Evolutionary conservation across 2,329 filamentous ascomycete species (phyloP), one percentile per base, ranked within the genome.

Genomic region (Alternaria atra): DNA sequence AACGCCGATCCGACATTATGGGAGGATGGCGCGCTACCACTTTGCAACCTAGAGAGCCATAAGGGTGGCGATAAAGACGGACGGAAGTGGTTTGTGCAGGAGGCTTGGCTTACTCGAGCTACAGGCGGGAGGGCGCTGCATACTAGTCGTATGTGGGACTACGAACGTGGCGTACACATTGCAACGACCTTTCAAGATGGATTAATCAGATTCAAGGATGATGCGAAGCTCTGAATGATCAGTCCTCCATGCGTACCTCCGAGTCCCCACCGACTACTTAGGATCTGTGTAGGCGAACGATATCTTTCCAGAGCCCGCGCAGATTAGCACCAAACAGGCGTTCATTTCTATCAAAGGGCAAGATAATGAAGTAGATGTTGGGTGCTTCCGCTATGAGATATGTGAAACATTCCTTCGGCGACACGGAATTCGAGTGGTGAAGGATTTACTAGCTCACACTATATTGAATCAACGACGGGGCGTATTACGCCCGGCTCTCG

Each of bases 161-260:
- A 72, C 57, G 61, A 69, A 20, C 64, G 46, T 13, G 74, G 74
- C 7, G 60, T 68, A 27, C 76, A 77, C 59, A 61, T 77, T 52
- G 75, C 75, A 9, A 77, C 66, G 20, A 76, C 70, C 12, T 71
- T 73, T 17, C 76, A 78, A 35, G 75, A 78, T 64, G 75, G 74
- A 2, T 20, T 77, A 46, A 58, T 77, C 10, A 63, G 72, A 32
- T 72, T 77, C 37, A 65, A 60, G 23, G 23, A 29, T 6, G 50
- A 48, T 48, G 46, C 30, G 32, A 48, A 48, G 6, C 30, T 48
- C 46, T 48, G 20, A 34, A 40, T 12, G 10, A 40, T 1, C 17
- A 40, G 39, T 6, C 39, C 17, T 40, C 17, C 10, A 17, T 23
- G 39, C 10, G 5, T 1, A 8, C 39, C 17, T 40, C 39, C 6